Conservation (phyloP, 768 basidiomycete species). For the Trametopsis cervina region DNA sequence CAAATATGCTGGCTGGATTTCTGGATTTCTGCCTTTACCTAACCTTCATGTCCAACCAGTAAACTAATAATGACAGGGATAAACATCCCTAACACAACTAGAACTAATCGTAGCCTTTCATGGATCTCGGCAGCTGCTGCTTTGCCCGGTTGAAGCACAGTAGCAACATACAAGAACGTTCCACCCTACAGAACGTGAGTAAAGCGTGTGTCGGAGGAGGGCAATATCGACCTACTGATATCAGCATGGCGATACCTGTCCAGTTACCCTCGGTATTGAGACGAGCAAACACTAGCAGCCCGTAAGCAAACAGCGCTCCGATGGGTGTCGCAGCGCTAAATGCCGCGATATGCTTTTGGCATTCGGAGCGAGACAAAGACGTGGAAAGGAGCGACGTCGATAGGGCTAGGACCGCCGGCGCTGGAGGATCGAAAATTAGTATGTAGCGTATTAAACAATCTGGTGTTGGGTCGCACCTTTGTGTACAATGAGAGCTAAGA, state of each 20-base stretch:
- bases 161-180: conserved; percentile 92
- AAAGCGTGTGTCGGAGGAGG: neutral
- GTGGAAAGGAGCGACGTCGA: conserved; percentile 79
- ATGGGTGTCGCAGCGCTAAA: conserved; percentile 85
- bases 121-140: conserved; percentile 34
- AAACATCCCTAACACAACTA: conserved; percentile 65
- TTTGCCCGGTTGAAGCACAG: conserved; percentile 68
- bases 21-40: too few species aligned
- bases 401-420: conserved; percentile 86
- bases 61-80: conserved; percentile 56
- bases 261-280: conserved; percentile 39
- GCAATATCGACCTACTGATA: conserved; percentile 52
- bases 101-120: conserved; percentile 37
- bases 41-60: conserved; percentile 61
- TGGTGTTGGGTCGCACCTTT: conserved; percentile 53
- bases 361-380: conserved; percentile 57
- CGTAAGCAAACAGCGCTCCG: conserved; percentile 73
- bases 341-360: conserved; percentile 65
- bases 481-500: conserved; percentile 86
- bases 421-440: conserved; percentile 32
- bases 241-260: conserved; percentile 72
- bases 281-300: conserved; percentile 51
- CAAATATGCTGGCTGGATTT: too few species aligned
- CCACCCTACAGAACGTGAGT: conserved; percentile 53
- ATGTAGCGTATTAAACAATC: neutral